These are phyloP conservation scores for Fomitopsis schrenkii DNA, from an alignment of 1,284 basidiomycete genomes.

Conservation along the genomic window DNA sequence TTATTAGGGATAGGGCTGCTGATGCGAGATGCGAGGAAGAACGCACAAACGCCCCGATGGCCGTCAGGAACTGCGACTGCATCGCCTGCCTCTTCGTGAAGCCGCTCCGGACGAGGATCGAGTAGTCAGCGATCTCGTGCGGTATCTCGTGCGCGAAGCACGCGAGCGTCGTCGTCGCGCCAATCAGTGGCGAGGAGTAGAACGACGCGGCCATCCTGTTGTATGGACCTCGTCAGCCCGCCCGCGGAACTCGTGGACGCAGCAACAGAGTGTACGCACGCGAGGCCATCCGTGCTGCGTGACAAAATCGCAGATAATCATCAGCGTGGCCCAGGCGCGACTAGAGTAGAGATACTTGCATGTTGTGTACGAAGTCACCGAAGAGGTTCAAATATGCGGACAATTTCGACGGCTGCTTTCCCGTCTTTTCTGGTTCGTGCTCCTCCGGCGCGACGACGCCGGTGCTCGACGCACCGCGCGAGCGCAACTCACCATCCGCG, in stretches of 20 bases:
- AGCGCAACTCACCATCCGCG: constrained; percentile 28
- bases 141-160: constrained; percentile 92
- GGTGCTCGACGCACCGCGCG: constrained; percentile 23
- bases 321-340: constrained; percentile 5
- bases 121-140: constrained; percentile 90
- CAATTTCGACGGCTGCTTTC: constrained; percentile 63
- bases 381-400: constrained; percentile 90
- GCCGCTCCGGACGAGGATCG: constrained; percentile 83
- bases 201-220: constrained; percentile 85
- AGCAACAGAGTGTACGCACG: constrained; percentile 44
- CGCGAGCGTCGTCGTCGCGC: constrained; percentile 86
- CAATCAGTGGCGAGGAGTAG: constrained; percentile 84
- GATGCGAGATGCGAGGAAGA: constrained; percentile 1
- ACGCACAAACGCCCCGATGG: constrained; percentile 84
- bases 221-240: not conserved
- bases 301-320: not conserved
- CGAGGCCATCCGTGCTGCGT: constrained; percentile 77
- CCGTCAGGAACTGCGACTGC: constrained; percentile 87
- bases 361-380: constrained; percentile 87
- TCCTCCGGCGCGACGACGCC: constrained; percentile 19
- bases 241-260: not conserved
- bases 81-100: constrained; percentile 88
- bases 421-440: constrained; percentile 31
- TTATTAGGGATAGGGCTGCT: not conserved
- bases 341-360: constrained; percentile 41